Evolutionary conservation across 345 rosid species (phyloP), one percentile per base, ranked within the genome.

Genomic region (Salix exigua): DNA sequence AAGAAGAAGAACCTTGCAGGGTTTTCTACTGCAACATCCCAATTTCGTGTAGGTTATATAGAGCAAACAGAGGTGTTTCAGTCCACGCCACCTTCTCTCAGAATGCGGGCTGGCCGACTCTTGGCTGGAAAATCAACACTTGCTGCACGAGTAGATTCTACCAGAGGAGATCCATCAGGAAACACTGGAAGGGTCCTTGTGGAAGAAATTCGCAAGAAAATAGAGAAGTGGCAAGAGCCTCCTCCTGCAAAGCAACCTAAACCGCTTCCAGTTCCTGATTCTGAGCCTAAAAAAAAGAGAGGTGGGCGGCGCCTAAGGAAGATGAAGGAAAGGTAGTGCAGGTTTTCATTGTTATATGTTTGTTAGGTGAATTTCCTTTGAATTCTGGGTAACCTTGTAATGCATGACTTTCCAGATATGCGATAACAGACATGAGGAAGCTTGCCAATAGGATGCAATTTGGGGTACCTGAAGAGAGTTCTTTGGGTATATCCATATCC

Each of bases 211-310:
- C 84, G 74, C 61, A 96, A 96, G 88, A 96, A 93, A 82, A 92
- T 96, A 79, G 97, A 93, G 79, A 96, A 93, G 82, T 93, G 98
- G 97, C 98, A 96, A 80, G 97, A 96, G 84, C 97, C 96, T 33
- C 98, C 99, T 80, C 98, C 97, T 69, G 96, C 98, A 68, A 96
- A 91, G 88, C 97, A 93, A 82, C 97, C 97, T 81, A 93, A 83
- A 83, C 98, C 98, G 5, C 97, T 96, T 82, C 99, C 99, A 21
- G 97, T 93, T 80, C 98, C 98, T 70, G 98, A 96, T 82, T 96
- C 98, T n/a, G 98, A 96, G 78, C 98, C 99, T 42, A 93, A 96
- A 79, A 93, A 93, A 53, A 92, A 92, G 87, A 91, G 99, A 73
- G 99, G 99, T 85, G 98, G 98, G 68, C 94, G 97, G 38, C 92